Evolutionary conservation across 345 rosid species (phyloP), one percentile per base, ranked within the genome.

Genomic region (Acer saccharum): DNA sequence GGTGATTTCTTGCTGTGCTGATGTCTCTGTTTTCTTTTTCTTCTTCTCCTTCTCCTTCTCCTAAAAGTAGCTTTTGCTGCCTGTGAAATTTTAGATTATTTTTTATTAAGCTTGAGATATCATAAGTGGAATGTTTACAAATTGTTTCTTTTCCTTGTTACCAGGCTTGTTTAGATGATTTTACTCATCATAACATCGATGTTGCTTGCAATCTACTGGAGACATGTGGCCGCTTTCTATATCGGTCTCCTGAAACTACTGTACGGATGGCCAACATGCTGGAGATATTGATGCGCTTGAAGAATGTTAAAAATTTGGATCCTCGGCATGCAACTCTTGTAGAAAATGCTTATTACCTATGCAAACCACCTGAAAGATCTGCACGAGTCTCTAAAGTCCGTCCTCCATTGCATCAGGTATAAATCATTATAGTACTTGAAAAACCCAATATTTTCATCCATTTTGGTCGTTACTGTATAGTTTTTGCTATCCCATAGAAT

Each of bases 341-440:
- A 74, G 99, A 97, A 91, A 97, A 97, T 89, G 99, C 98, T 77
- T 97, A 97, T 78, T 97, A 94, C 85, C 86, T 97, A 71, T 97
- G 98, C 88, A 94, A 97, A 80, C 99, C 99, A 68, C 99, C 98
- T 86, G 99, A 97, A 89, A 90, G 99, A 85, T 90, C 99, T 72
- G 98, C 97, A 67, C 86, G 99, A 65, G 84, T 92, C 68, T 83
- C 97, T 66, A 97, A 97, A 90, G 91, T 90, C 73, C 93, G 97
- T 27, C 97, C 98, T 75, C 99, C 98, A 7, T 82, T 94, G 87
- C 88, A 90, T 84, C 98, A 94, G 97, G 99, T 97, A 84, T 74
- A 12, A 35, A 66, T 68, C 35, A 21, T 72, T 71, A 61, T 44
- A 67, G 29, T 27, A 3, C 52, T 10, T 25, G 2, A 4, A 5